phyloP scores from a whole-genome alignment of 176 grass and related monocot genomes.

The Carex littledalei region DNA sequence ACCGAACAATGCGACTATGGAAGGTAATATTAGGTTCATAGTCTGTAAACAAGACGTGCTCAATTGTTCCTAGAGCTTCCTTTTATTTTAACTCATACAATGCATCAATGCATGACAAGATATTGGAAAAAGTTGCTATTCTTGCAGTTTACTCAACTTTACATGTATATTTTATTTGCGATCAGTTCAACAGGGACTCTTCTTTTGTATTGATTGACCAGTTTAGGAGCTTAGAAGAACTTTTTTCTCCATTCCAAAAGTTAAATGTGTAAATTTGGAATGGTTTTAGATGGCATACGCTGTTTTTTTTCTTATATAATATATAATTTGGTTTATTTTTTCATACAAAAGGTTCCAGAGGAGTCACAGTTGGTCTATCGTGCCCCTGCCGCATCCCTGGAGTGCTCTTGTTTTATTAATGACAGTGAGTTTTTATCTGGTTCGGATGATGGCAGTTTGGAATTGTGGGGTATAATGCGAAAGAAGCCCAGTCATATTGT shows the following conservation, averaged over 20 bases:
- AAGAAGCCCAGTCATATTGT: conserved; percentile 78
- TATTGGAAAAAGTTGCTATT: not conserved
- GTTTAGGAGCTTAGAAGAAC: not conserved
- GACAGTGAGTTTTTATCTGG: conserved; percentile 81
- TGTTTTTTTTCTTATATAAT: not conserved
- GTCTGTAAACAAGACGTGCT: not conserved
- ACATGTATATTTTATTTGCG: not conserved
- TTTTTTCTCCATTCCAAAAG: not conserved
- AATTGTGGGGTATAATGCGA: conserved; percentile 69
- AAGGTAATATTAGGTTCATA: conserved; percentile 39
- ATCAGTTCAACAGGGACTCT: not conserved
- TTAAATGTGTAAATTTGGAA: not conserved
- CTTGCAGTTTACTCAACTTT: not conserved
- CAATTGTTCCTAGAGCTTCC: not conserved
- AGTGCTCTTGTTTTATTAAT: conserved; percentile 79
- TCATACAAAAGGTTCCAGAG: conserved; percentile 63
- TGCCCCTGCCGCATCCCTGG: conserved; percentile 68
- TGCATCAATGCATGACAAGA: not conserved
- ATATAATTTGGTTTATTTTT: conserved; percentile 12
- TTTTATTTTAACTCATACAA: not conserved
- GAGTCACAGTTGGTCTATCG: conserved; percentile 84
- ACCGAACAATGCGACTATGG: conserved; percentile 84
- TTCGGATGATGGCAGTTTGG: conserved; percentile 78
- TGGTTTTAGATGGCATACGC: not conserved
- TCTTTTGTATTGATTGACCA: not conserved